Conservation (phyloP, 2,329 filamentous ascomycete species). For the Colletotrichum orchidophilum region DNA sequence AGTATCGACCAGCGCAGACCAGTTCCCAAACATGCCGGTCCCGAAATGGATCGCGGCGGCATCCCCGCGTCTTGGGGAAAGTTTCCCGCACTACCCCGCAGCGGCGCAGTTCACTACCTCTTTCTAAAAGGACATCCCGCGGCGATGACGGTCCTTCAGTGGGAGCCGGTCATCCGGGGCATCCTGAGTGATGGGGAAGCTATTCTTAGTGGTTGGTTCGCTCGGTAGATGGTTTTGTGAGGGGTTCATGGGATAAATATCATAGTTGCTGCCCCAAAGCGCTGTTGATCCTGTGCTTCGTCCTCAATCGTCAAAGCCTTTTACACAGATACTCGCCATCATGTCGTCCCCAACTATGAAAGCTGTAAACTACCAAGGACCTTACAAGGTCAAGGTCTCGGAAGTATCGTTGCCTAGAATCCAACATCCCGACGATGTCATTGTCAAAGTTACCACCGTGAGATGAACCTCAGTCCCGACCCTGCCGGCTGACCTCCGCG, state of each 20-base stretch:
- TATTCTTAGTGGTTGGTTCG: slow-evolving; percentile 8
- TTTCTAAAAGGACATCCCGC: slow-evolving; percentile 19
- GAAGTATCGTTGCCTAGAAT: slow-evolving; percentile 67
- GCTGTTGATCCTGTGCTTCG: too few species aligned
- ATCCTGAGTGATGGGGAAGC: background rate
- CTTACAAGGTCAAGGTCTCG: slow-evolving; percentile 70
- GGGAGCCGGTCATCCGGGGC: slow-evolving; percentile 9
- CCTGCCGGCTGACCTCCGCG: background rate
- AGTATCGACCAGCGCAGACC: background rate
- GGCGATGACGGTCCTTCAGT: slow-evolving; percentile 9
- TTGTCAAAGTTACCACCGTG: slow-evolving; percentile 72
- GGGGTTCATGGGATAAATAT: slow-evolving; percentile 17
- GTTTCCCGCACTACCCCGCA: slow-evolving; percentile 31
- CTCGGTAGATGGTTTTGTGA: background rate
- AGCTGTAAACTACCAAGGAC: slow-evolving; percentile 70
- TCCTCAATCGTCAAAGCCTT: background rate
- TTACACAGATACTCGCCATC: background rate
- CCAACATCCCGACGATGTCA: slow-evolving; percentile 71
- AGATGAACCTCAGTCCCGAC: slow-evolving; percentile 37
- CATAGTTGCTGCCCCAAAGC: background rate
- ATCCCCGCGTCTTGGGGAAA: slow-evolving; percentile 23
- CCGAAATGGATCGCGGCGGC: slow-evolving; percentile 1
- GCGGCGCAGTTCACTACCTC: background rate
- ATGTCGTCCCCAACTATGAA: slow-evolving; percentile 59
- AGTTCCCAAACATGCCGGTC: background rate